A percentile compares a stretch with the other conserved stretches of the same genome.
Conservation (phyloP, 2,329 filamentous ascomycete species). For the Clarireedia monteithiana region DNA sequence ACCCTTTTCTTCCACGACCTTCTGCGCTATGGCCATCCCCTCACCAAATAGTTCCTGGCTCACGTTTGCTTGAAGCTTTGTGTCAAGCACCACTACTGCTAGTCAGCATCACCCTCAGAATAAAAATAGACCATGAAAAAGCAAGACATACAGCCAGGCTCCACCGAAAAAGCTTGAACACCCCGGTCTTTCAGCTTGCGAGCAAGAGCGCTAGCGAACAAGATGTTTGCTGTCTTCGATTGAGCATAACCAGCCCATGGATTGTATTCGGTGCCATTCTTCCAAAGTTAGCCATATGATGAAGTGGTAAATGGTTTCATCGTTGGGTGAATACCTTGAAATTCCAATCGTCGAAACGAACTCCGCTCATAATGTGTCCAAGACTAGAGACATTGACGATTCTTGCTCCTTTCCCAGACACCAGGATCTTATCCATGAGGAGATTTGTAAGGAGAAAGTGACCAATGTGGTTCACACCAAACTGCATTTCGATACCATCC, state of each 20-base stretch:
- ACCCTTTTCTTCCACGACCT: not conserved
- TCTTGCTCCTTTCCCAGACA: conserved; percentile 1
- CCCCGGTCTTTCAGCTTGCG: conserved; percentile 10
- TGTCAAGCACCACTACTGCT: not conserved
- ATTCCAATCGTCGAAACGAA: conserved; percentile 29
- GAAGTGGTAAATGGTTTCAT: no score
- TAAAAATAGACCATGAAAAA: conserved; percentile 10
- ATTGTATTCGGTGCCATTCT: conserved; percentile 16
- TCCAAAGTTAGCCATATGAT: not conserved
- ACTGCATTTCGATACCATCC: conserved; percentile 44
- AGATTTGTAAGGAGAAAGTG: conserved; percentile 48
- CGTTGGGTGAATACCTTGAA: conserved; percentile 7
- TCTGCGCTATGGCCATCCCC: not conserved
- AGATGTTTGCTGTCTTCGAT: conserved; percentile 37
- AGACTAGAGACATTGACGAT: conserved; percentile 27
- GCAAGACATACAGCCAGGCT: conserved; percentile 10
- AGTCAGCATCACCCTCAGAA: not conserved
- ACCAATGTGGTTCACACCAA: conserved; percentile 44
- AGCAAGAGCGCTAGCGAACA: conserved; percentile 17
- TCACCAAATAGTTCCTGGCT: not conserved
- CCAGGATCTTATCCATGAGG: conserved; percentile 25
- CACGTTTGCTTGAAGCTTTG: not conserved
- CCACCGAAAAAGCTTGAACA: conserved; percentile 6
- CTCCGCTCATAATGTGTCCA: conserved; percentile 29
- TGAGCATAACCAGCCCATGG: conserved; percentile 35